Conservation (phyloP, 2,329 filamentous ascomycete species). For the Verticillium klebahnii region DNA sequence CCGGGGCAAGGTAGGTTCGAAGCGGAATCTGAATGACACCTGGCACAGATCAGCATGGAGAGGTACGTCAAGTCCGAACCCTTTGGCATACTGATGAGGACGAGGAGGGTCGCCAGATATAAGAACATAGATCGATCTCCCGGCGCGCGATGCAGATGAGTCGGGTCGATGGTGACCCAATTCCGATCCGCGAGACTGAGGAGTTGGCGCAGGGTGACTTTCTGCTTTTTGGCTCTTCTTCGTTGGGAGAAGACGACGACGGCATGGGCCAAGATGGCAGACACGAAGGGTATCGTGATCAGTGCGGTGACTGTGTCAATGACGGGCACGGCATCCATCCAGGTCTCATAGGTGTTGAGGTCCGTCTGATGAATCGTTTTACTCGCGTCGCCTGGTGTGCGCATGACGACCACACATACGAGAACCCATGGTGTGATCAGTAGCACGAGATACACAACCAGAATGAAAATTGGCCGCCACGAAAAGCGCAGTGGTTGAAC, state of each 20-base stretch:
- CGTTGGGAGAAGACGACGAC: constrained; percentile 10
- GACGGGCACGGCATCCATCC: constrained; percentile 6
- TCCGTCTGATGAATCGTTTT: constrained; percentile 8
- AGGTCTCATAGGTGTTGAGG: constrained; percentile 6
- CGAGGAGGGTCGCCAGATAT: neutral
- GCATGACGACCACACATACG: constrained; percentile 6
- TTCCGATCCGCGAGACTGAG: constrained; percentile 8
- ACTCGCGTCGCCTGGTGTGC: constrained; percentile 4
- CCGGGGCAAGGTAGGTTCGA: constrained; percentile 1
- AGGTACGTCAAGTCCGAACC: neutral
- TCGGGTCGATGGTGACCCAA: constrained; percentile 6
- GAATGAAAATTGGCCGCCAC: constrained; percentile 8
- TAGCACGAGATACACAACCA: constrained; percentile 7
- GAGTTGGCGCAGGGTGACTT: constrained; percentile 8
- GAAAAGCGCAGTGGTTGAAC: constrained; percentile 7
- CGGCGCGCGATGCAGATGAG: neutral
- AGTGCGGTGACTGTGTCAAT: constrained; percentile 9
- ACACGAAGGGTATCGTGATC: constrained; percentile 8
- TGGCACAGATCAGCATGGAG: neutral
- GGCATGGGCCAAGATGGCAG: constrained; percentile 9
- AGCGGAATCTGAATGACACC: constrained; percentile 8
- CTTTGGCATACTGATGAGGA: neutral
- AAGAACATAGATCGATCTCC: neutral
- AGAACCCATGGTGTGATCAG: constrained; percentile 9
- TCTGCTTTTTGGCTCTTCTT: constrained; percentile 5